Evolutionary conservation across 768 basidiomycete genomes (phyloP).

Genomic region (Serpula lacrymans): DNA sequence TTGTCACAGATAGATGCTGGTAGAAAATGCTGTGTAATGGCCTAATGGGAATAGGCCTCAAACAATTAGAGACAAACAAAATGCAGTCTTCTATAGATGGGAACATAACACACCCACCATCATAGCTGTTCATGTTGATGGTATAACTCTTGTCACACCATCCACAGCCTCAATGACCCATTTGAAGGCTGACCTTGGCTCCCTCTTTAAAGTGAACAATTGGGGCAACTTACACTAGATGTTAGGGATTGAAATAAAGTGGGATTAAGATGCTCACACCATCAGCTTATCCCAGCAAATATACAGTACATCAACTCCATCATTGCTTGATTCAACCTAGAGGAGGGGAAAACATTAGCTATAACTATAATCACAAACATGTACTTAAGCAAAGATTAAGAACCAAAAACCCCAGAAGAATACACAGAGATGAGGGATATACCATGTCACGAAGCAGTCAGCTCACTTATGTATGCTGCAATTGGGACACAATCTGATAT

Average conservation of each 20-base stretch:
- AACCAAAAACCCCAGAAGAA: slow-evolving; percentile 8
- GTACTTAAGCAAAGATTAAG: no score
- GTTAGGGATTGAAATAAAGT: slow-evolving; percentile 28
- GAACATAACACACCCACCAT: slow-evolving; percentile 10
- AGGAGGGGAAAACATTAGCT: slow-evolving; percentile 3
- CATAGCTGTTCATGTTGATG: no score
- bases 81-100: slow-evolving; percentile 20
- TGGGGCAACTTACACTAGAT: slow-evolving; percentile 24
- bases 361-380: slow-evolving; percentile 8
- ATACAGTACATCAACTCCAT: slow-evolving; percentile 17
- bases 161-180: slow-evolving; percentile 14
- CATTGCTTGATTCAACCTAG: slow-evolving; percentile 12
- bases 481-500: slow-evolving; percentile 33
- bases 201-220: slow-evolving; percentile 20
- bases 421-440: slow-evolving; percentile 15
- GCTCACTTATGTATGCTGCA: no score
- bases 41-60: background rate
- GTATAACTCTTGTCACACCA: no score
- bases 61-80: slow-evolving; percentile 5
- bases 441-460: slow-evolving; percentile 24
- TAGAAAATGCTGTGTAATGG: no score
- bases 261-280: slow-evolving; percentile 10
- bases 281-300: slow-evolving; percentile 13
- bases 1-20: no score
- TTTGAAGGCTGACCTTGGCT: slow-evolving; percentile 21